Percentiles rank a stretch among this genome's conserved stretches.
phyloP scores from a whole-genome alignment of 2,329 filamentous ascomycete genomes.

The Pseudocercospora cruenta region DNA sequence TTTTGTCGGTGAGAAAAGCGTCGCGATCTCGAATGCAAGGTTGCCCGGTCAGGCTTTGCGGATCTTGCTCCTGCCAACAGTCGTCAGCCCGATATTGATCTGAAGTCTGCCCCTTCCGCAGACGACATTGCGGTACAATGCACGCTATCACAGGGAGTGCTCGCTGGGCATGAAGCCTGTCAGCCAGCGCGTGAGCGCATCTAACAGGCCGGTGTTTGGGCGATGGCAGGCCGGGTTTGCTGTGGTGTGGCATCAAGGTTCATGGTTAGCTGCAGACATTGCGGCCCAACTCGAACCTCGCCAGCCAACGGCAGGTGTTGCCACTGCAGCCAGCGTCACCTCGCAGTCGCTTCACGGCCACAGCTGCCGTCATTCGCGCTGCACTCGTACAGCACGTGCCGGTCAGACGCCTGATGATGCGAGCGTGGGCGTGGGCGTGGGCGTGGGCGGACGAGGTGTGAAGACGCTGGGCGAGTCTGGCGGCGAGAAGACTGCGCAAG shows the following conservation, averaged over 20 bases:
- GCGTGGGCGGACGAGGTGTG: neutral
- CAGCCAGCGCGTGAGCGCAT: slow-evolving; percentile 10
- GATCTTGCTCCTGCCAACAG: neutral
- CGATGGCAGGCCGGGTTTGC: slow-evolving; percentile 2
- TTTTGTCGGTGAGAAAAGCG: neutral
- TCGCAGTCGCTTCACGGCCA: neutral
- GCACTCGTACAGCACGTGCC: neutral
- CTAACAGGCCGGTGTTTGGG: slow-evolving; percentile 16
- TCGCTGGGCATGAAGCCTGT: neutral
- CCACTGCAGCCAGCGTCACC: slow-evolving; percentile 12
- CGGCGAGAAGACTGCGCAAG: neutral
- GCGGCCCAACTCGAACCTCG: slow-evolving; percentile 17
- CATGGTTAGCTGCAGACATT: slow-evolving; percentile 14
- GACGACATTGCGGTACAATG: neutral
- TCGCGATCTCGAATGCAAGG: neutral
- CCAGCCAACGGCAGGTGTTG: slow-evolving; percentile 8
- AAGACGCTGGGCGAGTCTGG: neutral
- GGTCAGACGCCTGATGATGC: neutral
- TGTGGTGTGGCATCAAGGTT: slow-evolving; percentile 21
- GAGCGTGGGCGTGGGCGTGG: no score
- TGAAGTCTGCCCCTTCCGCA: neutral
- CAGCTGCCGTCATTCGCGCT: neutral
- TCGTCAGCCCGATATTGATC: neutral
- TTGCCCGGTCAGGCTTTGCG: neutral
- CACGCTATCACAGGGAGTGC: neutral